Conservation (phyloP, 345 rosid genomes). For the Eucalyptus cloeziana region DNA sequence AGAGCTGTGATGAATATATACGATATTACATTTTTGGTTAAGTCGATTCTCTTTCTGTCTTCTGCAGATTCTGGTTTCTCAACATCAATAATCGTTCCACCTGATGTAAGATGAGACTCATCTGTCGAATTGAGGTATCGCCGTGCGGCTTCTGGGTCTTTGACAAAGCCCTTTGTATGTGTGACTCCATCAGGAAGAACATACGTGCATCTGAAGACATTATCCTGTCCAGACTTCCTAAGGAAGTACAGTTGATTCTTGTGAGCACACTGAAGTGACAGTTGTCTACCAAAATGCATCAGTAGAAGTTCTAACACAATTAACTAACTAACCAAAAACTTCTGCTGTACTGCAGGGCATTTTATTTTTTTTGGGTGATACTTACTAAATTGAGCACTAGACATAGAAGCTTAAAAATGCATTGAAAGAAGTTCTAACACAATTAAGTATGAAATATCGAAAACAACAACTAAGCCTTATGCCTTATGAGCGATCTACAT, state of each 20-base stretch:
- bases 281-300: neutral
- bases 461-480: neutral
- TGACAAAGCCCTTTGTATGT: constrained; percentile 76
- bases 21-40: constrained; percentile 47
- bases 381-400: neutral
- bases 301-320: neutral
- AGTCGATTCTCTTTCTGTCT: constrained; percentile 50
- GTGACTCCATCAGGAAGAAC: constrained; percentile 85
- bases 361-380: neutral
- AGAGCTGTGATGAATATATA: neutral
- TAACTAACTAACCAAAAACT: neutral
- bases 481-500: neutral
- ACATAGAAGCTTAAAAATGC: neutral
- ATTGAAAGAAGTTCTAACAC: neutral
- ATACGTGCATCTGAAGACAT: constrained; percentile 54
- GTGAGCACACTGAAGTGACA: neutral
- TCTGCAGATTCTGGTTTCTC: constrained; percentile 15
- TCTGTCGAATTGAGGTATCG: constrained; percentile 20
- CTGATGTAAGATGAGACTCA: neutral
- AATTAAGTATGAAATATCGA: neutral
- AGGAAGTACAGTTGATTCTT: neutral
- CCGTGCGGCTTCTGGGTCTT: constrained; percentile 50
- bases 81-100: constrained; percentile 1
- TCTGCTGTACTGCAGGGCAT: neutral
- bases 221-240: constrained; percentile 50